Percentiles rank a stretch among this genome's conserved stretches.
Evolutionary conservation across 2,329 filamentous ascomycete genomes (phyloP).

Genomic region (Fusarium tricinctum): DNA sequence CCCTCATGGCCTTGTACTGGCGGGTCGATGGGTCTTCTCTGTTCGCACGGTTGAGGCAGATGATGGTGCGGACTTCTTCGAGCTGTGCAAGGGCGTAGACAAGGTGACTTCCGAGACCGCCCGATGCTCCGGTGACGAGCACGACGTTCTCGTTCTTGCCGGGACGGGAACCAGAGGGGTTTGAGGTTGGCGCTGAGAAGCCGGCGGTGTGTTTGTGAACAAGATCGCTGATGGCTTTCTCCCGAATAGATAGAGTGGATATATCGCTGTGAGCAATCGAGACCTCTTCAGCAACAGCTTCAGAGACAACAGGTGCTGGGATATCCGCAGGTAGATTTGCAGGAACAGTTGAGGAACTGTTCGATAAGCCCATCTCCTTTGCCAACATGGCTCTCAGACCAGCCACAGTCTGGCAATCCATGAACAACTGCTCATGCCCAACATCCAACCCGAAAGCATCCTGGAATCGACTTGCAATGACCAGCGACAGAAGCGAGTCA

Average conservation of each 20-base stretch:
- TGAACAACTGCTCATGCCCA: slow-evolving; percentile 31
- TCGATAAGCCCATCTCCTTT: slow-evolving; percentile 4
- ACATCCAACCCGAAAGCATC: slow-evolving; percentile 52
- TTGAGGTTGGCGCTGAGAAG: slow-evolving; percentile 6
- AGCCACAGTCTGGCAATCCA: slow-evolving; percentile 28
- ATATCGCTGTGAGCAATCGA: not conserved
- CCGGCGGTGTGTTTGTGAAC: slow-evolving; percentile 18
- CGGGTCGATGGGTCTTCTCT: not conserved
- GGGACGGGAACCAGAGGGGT: rapidly evolving
- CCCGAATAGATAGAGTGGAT: not conserved
- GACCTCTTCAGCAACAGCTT: not conserved
- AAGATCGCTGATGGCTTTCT: slow-evolving; percentile 17
- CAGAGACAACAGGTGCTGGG: not conserved
- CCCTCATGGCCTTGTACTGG: slow-evolving; percentile 34
- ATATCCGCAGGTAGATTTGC: not conserved
- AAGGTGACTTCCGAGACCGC: slow-evolving; percentile 29
- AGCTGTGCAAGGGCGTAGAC: slow-evolving; percentile 31
- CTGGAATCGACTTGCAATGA: slow-evolving; percentile 68
- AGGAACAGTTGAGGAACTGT: not conserved
- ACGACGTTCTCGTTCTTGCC: slow-evolving; percentile 14
- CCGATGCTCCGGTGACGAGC: slow-evolving; percentile 23
- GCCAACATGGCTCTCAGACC: slow-evolving; percentile 27
- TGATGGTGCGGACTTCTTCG: slow-evolving; percentile 16
- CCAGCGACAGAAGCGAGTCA: slow-evolving; percentile 72
- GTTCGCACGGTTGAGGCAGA: slow-evolving; percentile 30